Percentiles rank a stretch among this genome's conserved stretches.
Evolutionary conservation across 2,329 filamentous ascomycete genomes (phyloP).

Genomic region (Boeremia lycopersici): DNA sequence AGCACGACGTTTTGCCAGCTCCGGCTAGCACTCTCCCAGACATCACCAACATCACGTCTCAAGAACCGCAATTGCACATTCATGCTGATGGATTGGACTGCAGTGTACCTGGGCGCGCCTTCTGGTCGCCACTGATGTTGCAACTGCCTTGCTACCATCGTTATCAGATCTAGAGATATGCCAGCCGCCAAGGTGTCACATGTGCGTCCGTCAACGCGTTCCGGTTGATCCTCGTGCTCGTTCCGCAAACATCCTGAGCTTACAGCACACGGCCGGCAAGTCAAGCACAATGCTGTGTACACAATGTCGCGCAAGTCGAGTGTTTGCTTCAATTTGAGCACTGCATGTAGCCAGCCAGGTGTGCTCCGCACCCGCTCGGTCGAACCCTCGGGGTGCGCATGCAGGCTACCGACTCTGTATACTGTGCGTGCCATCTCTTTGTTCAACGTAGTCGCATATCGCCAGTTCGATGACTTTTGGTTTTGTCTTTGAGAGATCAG

Average conservation of each 20-base stretch:
- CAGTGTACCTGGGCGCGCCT: background rate
- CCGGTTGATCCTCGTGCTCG: slow-evolving; percentile 15
- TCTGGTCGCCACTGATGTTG: background rate
- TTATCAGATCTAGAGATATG: slow-evolving; percentile 11
- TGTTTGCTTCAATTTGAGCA: background rate
- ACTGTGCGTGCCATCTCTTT: background rate
- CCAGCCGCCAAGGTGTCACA: slow-evolving; percentile 11
- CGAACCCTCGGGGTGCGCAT: slow-evolving; percentile 7
- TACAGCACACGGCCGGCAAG: background rate
- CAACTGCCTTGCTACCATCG: background rate
- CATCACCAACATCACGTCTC: background rate
- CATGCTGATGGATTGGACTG: background rate
- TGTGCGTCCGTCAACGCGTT: slow-evolving; percentile 6
- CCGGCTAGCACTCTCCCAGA: slow-evolving; percentile 7
- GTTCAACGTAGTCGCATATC: background rate
- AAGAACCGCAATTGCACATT: background rate
- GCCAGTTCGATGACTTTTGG: background rate
- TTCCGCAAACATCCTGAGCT: slow-evolving; percentile 12
- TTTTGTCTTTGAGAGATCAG: no score
- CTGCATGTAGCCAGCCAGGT: background rate
- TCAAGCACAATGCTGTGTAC: background rate
- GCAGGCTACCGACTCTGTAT: background rate
- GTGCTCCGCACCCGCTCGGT: background rate
- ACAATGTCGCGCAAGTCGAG: background rate
- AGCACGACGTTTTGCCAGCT: slow-evolving; percentile 8